Evolutionary conservation across 495 filamentous ascomycete genomes (phyloP).

Genomic region (Penicillium longicatenatum): DNA sequence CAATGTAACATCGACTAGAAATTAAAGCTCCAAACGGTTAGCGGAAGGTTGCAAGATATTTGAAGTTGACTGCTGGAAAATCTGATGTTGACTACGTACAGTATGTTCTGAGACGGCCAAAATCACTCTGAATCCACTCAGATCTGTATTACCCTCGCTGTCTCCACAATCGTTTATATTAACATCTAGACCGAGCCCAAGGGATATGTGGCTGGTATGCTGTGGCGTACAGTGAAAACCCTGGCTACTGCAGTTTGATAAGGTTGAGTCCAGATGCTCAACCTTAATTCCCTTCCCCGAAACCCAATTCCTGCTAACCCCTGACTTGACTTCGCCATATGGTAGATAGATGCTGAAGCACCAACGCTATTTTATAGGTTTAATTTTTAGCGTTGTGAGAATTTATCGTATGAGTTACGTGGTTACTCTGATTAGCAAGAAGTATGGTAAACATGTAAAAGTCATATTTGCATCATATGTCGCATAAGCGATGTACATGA

Average conservation of each 20-base stretch:
- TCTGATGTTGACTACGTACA: background rate
- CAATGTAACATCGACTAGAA: background rate
- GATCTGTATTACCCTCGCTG: background rate
- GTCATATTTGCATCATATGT: background rate
- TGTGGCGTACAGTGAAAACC: background rate
- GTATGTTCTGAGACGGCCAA: background rate
- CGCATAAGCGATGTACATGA: constrained; percentile 6
- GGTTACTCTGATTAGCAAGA: background rate
- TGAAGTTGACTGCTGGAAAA: background rate
- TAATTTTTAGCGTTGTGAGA: background rate
- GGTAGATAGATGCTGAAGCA: background rate
- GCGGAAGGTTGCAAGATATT: too few species aligned
- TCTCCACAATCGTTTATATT: background rate
- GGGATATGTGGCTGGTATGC: background rate
- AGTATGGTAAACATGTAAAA: background rate
- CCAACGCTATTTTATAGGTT: background rate
- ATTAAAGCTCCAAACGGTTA: background rate
- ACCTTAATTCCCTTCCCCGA: background rate
- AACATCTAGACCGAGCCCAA: background rate
- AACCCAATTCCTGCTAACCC: background rate
- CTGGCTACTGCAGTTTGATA: background rate
- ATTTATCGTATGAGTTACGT: background rate
- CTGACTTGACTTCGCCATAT: background rate
- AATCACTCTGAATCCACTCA: background rate
- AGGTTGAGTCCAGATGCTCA: background rate